phyloP scores from a whole-genome alignment of 805 yeast genomes.

The Hanseniaspora lachancei region DNA sequence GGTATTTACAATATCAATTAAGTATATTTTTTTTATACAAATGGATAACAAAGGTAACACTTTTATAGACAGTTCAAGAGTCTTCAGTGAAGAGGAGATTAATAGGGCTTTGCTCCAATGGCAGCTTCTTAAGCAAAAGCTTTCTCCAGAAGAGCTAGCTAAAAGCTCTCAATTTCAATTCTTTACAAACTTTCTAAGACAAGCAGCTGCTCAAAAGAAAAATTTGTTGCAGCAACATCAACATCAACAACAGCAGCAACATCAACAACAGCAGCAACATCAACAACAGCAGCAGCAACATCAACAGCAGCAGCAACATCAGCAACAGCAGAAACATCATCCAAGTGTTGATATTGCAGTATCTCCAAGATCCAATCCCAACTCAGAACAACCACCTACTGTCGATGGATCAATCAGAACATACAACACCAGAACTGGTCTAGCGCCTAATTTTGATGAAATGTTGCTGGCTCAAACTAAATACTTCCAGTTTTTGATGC shows the following conservation, averaged over 20 bases:
- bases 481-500: conserved; percentile 8
- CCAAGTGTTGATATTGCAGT: not conserved
- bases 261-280: conserved; percentile 13
- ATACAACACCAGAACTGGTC: conserved; percentile 9
- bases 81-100: conserved; percentile 27
- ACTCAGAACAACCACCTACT: conserved; percentile 1
- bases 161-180: conserved; percentile 27
- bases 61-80: conserved; percentile 12
- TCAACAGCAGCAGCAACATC: conserved; percentile 12
- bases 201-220: conserved; percentile 28
- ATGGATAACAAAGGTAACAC: not conserved
- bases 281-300: conserved; percentile 9
- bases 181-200: conserved; percentile 25
- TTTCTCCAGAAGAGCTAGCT: conserved; percentile 25
- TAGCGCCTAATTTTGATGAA: conserved; percentile 5
- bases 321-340: conserved; percentile 13
- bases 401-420: not conserved
- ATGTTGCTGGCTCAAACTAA: conserved; percentile 1
- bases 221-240: conserved; percentile 16
- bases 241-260: conserved; percentile 10
- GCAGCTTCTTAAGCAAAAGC: conserved; percentile 28
- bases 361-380: conserved; percentile 9
- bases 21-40: too few species aligned
- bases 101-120: conserved; percentile 26
- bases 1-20: too few species aligned